Base-by-base conservation (phyloP, 2,329 filamentous ascomycete species). In the Trichoderma arundinaceum region DNA sequence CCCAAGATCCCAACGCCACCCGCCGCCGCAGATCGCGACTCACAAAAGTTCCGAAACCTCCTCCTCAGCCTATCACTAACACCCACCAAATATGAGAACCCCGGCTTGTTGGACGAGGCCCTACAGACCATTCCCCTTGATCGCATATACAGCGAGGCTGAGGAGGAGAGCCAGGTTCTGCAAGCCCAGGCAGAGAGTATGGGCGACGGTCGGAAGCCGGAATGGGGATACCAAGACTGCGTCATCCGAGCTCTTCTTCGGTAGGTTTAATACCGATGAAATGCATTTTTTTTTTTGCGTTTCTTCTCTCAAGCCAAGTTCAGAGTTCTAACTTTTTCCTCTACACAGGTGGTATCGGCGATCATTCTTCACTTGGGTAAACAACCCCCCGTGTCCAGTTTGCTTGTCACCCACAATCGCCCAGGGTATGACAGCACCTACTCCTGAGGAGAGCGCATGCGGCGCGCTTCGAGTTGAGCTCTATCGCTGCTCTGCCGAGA, bases 191-290 rank as follows among this genome's bases (percentile, higher is more conserved):
- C 94, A 38, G 91, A 91, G 75, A 96, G 92, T 71, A 88, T 97
- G 81, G 92, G 91, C 19, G 88, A 91, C 65, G 91, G 89, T 64
- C 85, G 88, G 70, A 90, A 91, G 76, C 87, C 94, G 1, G 90
- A 93, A 81, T 98, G 94, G 94, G 94, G 94, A 65, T 97, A 98
- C 76, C 94, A 98, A 78, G 95, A 99, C 79, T 99, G 94, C 77
- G 92, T 97, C 64, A 90, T 98, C 74, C 87, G 92, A 70, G 92
- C 94, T 67, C 83, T 98, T 69, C 82, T 98, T 74, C 90, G 88
- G 91, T 93, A 82, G 72, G 88, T 63, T 19, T 22, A 5, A 63
- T 10, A 49, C 22, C 33, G 41, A 35, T 13, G 46, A 53, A 28
- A 33, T 19, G 80, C 9, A 9, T 28, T 7, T 43, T n/a, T 28